Conservation (phyloP, 192 early-diverging fungal species). For the Lunasporangiospora selenospora region DNA sequence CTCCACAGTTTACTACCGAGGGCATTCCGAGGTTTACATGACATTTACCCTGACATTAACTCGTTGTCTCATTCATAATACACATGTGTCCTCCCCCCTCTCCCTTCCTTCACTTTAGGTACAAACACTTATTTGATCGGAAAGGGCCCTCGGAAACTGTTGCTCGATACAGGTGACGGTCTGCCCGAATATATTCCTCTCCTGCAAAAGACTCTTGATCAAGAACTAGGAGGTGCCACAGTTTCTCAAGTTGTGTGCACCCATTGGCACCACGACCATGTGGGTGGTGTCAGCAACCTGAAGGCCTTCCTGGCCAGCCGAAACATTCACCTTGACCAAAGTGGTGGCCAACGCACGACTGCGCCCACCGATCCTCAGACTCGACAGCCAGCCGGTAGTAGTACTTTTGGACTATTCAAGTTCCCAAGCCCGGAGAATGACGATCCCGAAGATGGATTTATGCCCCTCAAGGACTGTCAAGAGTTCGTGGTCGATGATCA, state of each 20-base stretch:
- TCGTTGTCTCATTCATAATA: not conserved
- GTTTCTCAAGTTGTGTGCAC: slow-evolving; percentile 78
- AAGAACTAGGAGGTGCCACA: slow-evolving; percentile 48
- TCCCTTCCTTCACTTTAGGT: slow-evolving; percentile 40
- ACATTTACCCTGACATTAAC: not conserved
- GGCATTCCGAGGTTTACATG: not conserved
- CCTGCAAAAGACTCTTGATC: slow-evolving; percentile 59
- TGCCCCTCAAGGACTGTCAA: slow-evolving; percentile 59
- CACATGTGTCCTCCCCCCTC: not conserved
- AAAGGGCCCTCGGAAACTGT: slow-evolving; percentile 67
- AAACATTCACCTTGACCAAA: slow-evolving; percentile 17
- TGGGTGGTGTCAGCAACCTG: slow-evolving; percentile 67
- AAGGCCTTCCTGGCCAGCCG: slow-evolving; percentile 21
- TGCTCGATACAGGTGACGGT: slow-evolving; percentile 86
- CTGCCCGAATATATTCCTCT: slow-evolving; percentile 67
- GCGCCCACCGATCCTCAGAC: slow-evolving; percentile 13
- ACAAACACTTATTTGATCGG: slow-evolving; percentile 93
- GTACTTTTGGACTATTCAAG: slow-evolving; percentile 17
- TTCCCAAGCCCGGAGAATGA: slow-evolving; percentile 27
- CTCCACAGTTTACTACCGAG: not conserved
- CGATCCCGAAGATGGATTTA: slow-evolving; percentile 38
- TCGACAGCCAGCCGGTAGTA: slow-evolving; percentile 10
- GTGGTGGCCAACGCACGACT: slow-evolving; percentile 11
- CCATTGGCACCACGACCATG: slow-evolving; percentile 85
- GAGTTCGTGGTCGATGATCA: slow-evolving; percentile 65